Evolutionary conservation across 345 rosid genomes (phyloP), one percentile per base, ranked within the genome.

Genomic region (Hypericum androsaemum): DNA sequence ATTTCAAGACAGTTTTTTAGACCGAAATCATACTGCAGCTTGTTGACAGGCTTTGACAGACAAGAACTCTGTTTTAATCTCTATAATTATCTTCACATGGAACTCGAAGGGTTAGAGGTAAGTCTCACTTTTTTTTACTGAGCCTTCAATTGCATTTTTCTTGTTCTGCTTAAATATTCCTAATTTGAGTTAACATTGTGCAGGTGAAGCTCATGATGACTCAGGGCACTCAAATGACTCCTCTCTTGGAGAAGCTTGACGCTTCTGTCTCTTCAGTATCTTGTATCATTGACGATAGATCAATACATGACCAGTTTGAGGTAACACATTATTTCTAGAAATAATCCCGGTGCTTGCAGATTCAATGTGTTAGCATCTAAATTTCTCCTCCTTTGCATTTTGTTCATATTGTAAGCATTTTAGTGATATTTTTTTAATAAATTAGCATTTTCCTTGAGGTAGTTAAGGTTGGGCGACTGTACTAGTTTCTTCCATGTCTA

Each of bases 261-360:
- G 66, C 80, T 42, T 67, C 63, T 32, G 50, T 76, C 58, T 56
- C 74, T 48, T 52, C 79, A 56, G 82, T 77, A 5, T 65, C 68
- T 54, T 80, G 90, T 64, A 60, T 77, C 52, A 73, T 89, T 59
- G 77, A 80, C 39, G 77, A 89, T 73, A 82, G 82, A 69, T 59
- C 84, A 53, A 61, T 63, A 45, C 59, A 80, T 55, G 74, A 82
- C 58, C 86, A 82, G 69, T 75, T 84, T 52, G 88, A 84, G 97
- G 97, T 89, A 82, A 50, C 32, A 22, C 32, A 22, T 22, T 1
- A 22, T 22, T 22, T 22, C 32, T 22, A 22, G 32, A 22, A 22
- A 22, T 22, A 22, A 22, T 4, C 32, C 32, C 4, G 32, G 32
- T 22, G 32, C 32, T 22, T 22, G 32, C 32, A 22, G 32, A 22